Evolutionary conservation across 306 rosid species (phyloP), one percentile per base, ranked within the genome.

Genomic region (Alnus rubra): DNA sequence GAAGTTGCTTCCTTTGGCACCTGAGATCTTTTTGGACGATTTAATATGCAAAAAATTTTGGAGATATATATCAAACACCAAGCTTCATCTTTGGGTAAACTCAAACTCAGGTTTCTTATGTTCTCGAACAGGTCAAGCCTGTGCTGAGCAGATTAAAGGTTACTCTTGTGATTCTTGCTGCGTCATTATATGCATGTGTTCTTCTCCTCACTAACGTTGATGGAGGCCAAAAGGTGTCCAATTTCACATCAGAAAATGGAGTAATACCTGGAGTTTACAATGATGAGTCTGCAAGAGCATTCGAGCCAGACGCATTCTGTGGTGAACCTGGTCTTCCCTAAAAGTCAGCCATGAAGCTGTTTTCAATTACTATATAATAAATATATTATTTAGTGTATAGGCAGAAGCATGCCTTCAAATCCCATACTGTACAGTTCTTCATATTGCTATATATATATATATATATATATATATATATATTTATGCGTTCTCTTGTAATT

Each of bases 291-390:
- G 98, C 98, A 47, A 89, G 91, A 78, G 85, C 94, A 8, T 95
- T 92, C 62, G 98, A 95, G 84, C 98, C 98, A 2, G 98, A 95
- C 14, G 98, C 97, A n/a, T 95, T 95, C 73, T 85, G 97, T 68
- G 98, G 92, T 30, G 97, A 94, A 58, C 79, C 87, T 81, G 88
- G 80, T 79, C 88, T 79, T 79, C 88, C 85, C 64, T 84, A 59
- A 78, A 75, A 47, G 19, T 51, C 50, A 31, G 18, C 39, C 72
- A 39, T 39, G 72, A 68, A 68, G 72, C 72, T 15, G 14, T 0
- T 64, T 62, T 62, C 8, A 13, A 37, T 7, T 37, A 2, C 48
- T 8, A 64, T 64, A 35, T 35, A 15, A 64, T 64, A 2, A 14
- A 35, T 64, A 35, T 64, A 18, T 35, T 37, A 37, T 68, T 39